Conservation (phyloP, 2,329 filamentous ascomycete species). For the Paecilomyces variotii region DNA sequence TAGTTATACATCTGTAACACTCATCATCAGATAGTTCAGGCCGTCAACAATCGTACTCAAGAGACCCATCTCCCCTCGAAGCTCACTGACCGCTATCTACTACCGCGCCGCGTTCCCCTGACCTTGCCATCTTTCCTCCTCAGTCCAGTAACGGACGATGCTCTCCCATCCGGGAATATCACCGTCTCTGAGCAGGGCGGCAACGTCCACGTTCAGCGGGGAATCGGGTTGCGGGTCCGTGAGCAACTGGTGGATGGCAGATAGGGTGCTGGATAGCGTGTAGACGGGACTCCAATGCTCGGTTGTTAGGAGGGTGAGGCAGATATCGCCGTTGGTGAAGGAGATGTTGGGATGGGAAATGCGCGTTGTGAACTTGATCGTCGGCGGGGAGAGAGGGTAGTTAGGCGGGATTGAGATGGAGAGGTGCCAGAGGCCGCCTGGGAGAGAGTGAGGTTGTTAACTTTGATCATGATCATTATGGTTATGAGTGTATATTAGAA, state of each 20-base stretch:
- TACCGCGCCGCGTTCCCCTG: conserved; percentile 7
- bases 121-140: conserved; percentile 39
- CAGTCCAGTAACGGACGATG: conserved; percentile 40
- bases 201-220: conserved; percentile 43
- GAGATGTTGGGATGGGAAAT: conserved; percentile 78
- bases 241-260: conserved; percentile 40
- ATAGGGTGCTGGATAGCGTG: conserved; percentile 51
- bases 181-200: conserved; percentile 37
- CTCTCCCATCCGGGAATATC: conserved; percentile 39
- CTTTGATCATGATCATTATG: neutral
- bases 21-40: neutral
- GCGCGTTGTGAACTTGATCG: conserved; percentile 71
- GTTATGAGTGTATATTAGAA: neutral
- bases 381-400: conserved; percentile 74
- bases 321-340: conserved; percentile 77
- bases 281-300: conserved; percentile 78
- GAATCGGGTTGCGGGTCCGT: conserved; percentile 39
- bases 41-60: neutral
- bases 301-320: conserved; percentile 71
- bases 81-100: neutral
- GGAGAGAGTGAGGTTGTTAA: neutral
- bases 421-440: conserved; percentile 75
- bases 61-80: too few relatives aligned
- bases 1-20: neutral
- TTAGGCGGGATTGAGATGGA: conserved; percentile 63